A percentile compares a stretch with the other conserved stretches of the same genome.
phyloP scores from a whole-genome alignment of 208 protist species.

The Porcisia hertigi region DNA sequence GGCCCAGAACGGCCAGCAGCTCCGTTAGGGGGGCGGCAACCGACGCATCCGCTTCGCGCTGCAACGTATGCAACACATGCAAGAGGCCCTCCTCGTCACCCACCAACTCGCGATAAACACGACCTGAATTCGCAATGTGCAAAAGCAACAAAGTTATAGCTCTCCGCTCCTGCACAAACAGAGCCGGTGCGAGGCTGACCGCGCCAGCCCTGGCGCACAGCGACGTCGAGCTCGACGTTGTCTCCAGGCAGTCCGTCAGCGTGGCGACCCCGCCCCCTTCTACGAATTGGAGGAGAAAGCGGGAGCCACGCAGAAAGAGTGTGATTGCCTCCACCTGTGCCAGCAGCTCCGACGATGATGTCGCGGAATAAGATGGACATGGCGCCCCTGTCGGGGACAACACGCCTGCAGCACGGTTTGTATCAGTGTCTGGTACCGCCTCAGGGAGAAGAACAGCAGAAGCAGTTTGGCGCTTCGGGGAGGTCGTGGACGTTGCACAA shows the following conservation, averaged over 20 bases:
- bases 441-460: background rate
- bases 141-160: slow-evolving; percentile 68
- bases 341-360: slow-evolving; percentile 36
- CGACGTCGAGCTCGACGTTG: slow-evolving; percentile 7
- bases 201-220: background rate
- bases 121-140: slow-evolving; percentile 79
- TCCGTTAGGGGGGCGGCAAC: slow-evolving; percentile 55
- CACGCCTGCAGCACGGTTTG: background rate
- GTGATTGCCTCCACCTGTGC: slow-evolving; percentile 58
- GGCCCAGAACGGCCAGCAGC: slow-evolving; percentile 68
- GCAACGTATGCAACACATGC: slow-evolving; percentile 47
- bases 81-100: slow-evolving; percentile 67
- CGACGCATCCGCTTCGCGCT: slow-evolving; percentile 50
- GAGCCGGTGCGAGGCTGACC: background rate
- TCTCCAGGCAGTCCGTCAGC: slow-evolving; percentile 66
- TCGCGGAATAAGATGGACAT: background rate
- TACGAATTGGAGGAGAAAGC: slow-evolving; percentile 77
- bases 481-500: background rate
- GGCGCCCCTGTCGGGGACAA: background rate
- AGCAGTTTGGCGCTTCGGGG: background rate
- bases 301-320: slow-evolving; percentile 76
- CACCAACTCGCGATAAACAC: slow-evolving; percentile 90
- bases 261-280: slow-evolving; percentile 63
- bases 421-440: background rate
- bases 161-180: slow-evolving; percentile 43